Conservation (phyloP, 2,329 filamentous ascomycete genomes). For the Diaporthe citriasiana region DNA sequence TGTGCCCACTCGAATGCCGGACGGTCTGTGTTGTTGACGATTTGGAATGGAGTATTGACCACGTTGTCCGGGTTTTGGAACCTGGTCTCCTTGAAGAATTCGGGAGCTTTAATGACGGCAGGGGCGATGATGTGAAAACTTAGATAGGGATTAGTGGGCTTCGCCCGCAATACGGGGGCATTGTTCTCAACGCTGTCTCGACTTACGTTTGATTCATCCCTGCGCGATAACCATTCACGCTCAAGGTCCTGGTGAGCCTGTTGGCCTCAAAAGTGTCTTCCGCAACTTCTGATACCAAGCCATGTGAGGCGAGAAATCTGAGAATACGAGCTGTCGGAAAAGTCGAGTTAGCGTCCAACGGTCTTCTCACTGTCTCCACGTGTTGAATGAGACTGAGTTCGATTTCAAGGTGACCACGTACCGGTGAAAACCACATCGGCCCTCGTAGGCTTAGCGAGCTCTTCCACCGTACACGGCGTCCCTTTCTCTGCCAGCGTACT, state of each 20-base stretch:
- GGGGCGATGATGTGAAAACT: constrained; percentile 19
- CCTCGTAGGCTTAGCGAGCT: neutral
- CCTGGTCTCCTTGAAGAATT: constrained; percentile 14
- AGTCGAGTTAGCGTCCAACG: neutral
- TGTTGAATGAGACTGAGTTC: no score
- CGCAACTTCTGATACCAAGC: constrained; percentile 21
- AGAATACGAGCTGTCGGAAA: constrained; percentile 35
- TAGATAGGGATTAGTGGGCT: neutral
- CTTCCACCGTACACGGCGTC: constrained; percentile 11
- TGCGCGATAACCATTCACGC: constrained; percentile 13
- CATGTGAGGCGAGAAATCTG: constrained; percentile 33
- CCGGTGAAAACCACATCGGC: constrained; percentile 29
- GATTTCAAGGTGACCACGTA: neutral
- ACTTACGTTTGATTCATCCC: constrained; percentile 34
- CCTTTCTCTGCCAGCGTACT: constrained; percentile 23
- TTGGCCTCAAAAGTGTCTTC: constrained; percentile 37
- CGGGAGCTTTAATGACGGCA: constrained; percentile 11
- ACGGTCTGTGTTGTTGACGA: constrained; percentile 41
- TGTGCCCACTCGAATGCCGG: constrained; percentile 42
- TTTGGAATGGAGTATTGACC: constrained; percentile 29
- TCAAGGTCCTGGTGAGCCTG: constrained; percentile 27
- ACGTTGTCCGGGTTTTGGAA: constrained; percentile 32
- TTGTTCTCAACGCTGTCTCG: no score
- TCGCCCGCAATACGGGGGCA: no score
- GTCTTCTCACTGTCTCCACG: no score